Base-by-base conservation (phyloP, 202 grass and related monocot genomes). In the Eragrostis tef region DNA sequence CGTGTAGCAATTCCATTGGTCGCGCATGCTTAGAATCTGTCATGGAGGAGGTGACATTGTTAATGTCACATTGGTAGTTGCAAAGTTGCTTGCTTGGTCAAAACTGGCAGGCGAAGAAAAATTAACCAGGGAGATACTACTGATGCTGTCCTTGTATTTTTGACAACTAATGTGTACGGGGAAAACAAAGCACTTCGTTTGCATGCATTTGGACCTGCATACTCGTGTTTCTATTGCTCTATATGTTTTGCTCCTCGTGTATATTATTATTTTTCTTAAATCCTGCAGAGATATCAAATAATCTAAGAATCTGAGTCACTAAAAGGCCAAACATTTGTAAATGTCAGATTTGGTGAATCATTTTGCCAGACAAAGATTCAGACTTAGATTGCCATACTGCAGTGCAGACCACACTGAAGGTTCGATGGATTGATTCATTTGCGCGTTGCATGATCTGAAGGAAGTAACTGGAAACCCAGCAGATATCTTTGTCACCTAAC, bases 11-110 rank as follows among this genome's bases (percentile, higher is more conserved):
- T 88, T 89, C 92, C 92, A 94, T 17, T 84, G 84, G 81, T 91
- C 84, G n/a, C 87, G 89, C 86, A 85, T 82, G 92, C 87, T 94
- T 52, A 94, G 73, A 20, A 94, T 87, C 92, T 94, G 84, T 82
- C 14, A 17, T 16, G 3, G 58, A 3, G 8, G 42, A 46, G 0
- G 13, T 6, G 5, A 16, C 6, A 48, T 36, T 61, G 14, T 61
- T 61, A 27, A 25, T 12, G n/a, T 58, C 52, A 54, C 17, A 8
- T 54, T 54, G 19, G 19, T 56, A 21, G 52, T 56, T 56, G 52
- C 19, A 21, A 56, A 56, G 52, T 21, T 56, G 52, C 21, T 56
- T 56, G 52, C 52, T 56, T 21, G n/a, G 52, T 56, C 53, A 58
- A 58, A 58, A 11, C 53, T 0, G 53, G 7, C 53, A 22, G 53